These are phyloP conservation scores for Aspergillus ellipticus DNA, from an alignment of 495 filamentous ascomycete species.

Conservation along the genomic window DNA sequence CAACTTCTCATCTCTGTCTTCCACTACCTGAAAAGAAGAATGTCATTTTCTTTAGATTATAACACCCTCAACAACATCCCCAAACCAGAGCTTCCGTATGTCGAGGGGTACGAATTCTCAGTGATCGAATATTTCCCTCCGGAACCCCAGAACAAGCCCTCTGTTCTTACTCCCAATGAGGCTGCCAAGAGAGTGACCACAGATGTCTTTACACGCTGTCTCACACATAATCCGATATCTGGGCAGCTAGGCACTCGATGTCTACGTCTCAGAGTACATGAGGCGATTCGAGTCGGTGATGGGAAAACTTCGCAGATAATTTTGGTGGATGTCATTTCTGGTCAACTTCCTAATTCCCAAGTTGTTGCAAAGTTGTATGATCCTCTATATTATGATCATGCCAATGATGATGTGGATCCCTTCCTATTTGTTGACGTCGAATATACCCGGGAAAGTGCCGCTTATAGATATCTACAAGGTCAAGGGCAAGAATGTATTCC, in stretches of 20 bases:
- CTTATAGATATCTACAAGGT: background rate
- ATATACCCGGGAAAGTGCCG: background rate
- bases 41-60: constrained; percentile 4
- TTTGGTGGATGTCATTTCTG: background rate
- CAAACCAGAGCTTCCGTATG: constrained; percentile 2
- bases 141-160: constrained; percentile 1
- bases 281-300: background rate
- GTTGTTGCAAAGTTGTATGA: constrained; percentile 2
- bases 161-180: constrained; percentile 1
- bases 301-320: background rate
- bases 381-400: constrained; percentile 3
- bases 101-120: constrained; percentile 4
- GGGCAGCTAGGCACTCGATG: background rate
- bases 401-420: background rate
- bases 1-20: background rate
- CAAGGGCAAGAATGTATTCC: background rate
- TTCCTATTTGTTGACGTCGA: background rate
- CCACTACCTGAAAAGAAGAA: background rate
- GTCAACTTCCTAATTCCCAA: background rate
- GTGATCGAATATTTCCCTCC: constrained; percentile 2
- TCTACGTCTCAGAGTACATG: background rate
- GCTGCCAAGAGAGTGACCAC: constrained; percentile 1
- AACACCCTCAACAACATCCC: constrained; percentile 1
- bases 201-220: constrained; percentile 2
- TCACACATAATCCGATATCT: background rate